These are phyloP conservation scores for Apiospora saccharicola DNA, from an alignment of 2,329 filamentous ascomycete genomes.

Conservation along the genomic window DNA sequence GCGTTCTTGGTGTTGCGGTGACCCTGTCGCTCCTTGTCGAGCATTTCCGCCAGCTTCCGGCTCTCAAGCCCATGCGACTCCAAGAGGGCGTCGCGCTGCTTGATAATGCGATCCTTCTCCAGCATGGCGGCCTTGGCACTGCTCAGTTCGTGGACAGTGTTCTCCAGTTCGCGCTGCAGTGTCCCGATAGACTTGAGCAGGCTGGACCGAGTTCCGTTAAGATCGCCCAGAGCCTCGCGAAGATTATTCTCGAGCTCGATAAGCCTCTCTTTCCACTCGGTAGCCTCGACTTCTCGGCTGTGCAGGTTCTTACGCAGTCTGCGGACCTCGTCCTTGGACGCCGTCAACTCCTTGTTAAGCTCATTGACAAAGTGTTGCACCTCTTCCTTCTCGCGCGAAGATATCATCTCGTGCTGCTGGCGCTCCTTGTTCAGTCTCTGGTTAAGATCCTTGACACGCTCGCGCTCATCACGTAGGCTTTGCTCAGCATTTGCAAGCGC, in stretches of 20 bases:
- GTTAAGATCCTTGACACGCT: conserved; percentile 75
- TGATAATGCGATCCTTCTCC: conserved; percentile 92
- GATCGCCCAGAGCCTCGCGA: conserved; percentile 84
- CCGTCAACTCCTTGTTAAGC: conserved; percentile 82
- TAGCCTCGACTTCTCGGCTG: conserved; percentile 85
- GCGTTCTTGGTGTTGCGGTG: conserved; percentile 88
- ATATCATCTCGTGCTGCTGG: conserved; percentile 85
- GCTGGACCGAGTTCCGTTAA: conserved; percentile 84
- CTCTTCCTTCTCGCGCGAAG: conserved; percentile 90
- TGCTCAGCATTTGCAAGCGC: conserved; percentile 81
- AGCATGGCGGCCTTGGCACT: conserved; percentile 76
- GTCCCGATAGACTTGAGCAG: conserved; percentile 88
- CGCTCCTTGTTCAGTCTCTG: conserved; percentile 81
- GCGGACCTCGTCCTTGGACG: conserved; percentile 85
- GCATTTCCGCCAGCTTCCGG: conserved; percentile 82
- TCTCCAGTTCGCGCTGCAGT: conserved; percentile 86
- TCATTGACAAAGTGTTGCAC: conserved; percentile 93
- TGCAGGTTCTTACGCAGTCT: conserved; percentile 83
- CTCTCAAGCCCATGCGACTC: conserved; percentile 90
- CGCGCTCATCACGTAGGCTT: conserved; percentile 82
- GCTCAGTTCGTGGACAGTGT: conserved; percentile 83
- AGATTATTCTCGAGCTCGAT: conserved; percentile 90
- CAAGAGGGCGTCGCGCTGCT: conserved; percentile 85
- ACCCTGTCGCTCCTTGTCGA: conserved; percentile 87
- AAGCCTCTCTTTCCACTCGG: conserved; percentile 89